A percentile compares a stretch with the other conserved stretches of the same genome.
These are phyloP conservation scores for Chaetoscypha palmicola DNA, from an alignment of 2,329 filamentous ascomycete genomes.

Conservation along the genomic window DNA sequence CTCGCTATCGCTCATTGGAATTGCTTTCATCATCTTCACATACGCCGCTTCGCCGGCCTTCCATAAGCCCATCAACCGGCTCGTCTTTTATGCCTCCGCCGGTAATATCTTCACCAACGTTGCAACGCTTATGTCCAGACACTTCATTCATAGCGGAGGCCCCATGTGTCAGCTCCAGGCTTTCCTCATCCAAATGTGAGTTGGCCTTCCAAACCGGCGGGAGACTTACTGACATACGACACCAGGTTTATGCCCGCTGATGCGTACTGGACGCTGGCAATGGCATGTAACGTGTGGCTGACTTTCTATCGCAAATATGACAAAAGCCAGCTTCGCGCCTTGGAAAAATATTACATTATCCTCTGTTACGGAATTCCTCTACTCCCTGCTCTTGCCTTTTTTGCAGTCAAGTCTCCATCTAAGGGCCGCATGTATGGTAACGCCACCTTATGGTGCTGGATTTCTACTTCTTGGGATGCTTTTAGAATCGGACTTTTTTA, in stretches of 20 bases:
- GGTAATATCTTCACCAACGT: constrained; percentile 75
- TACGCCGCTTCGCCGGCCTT: constrained; percentile 53
- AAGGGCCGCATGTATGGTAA: constrained; percentile 62
- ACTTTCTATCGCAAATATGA: constrained; percentile 73
- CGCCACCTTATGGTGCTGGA: constrained; percentile 78
- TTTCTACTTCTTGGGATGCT: constrained; percentile 58
- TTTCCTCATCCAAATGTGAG: constrained; percentile 77
- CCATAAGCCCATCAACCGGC: constrained; percentile 78
- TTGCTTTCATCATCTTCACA: constrained; percentile 63
- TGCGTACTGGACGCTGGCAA: constrained; percentile 69
- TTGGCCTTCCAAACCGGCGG: too few species aligned
- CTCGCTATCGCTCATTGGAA: constrained; percentile 63
- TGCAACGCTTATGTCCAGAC: constrained; percentile 62
- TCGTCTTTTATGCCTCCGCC: constrained; percentile 77
- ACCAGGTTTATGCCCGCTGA: constrained; percentile 71
- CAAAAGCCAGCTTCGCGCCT: constrained; percentile 51
- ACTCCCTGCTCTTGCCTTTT: constrained; percentile 57
- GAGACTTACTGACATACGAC: not conserved
- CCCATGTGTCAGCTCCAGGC: constrained; percentile 61
- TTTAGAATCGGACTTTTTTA: constrained; percentile 72
- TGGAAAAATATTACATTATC: constrained; percentile 66
- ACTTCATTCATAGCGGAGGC: not conserved
- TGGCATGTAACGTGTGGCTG: constrained; percentile 78
- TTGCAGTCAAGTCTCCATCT: constrained; percentile 51
- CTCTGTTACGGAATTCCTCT: constrained; percentile 69